Evolutionary conservation across 2,329 filamentous ascomycete genomes (phyloP).

Genomic region (Fusarium drepaniforme): DNA sequence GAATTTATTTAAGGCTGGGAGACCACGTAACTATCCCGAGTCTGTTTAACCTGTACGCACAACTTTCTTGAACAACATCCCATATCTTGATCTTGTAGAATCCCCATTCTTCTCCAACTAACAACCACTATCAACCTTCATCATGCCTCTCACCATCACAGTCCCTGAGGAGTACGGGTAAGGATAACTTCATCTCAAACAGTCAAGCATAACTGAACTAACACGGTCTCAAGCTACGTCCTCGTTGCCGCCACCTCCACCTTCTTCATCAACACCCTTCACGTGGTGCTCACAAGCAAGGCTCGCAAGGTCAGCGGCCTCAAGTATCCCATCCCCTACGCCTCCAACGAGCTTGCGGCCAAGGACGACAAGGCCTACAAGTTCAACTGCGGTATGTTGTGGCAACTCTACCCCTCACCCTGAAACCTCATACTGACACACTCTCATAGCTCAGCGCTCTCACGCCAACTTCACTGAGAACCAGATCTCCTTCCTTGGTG

Average conservation of each 20-base stretch:
- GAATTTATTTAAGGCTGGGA: slow-evolving; percentile 27
- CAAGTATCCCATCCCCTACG: slow-evolving; percentile 70
- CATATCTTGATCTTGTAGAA: neutral
- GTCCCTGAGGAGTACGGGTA: slow-evolving; percentile 66
- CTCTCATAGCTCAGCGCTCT: slow-evolving; percentile 64
- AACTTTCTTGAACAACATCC: neutral
- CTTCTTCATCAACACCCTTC: slow-evolving; percentile 69
- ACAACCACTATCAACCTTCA: slow-evolving; percentile 32
- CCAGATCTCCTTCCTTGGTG: slow-evolving; percentile 63
- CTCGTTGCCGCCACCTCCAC: slow-evolving; percentile 68
- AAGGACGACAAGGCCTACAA: slow-evolving; percentile 65
- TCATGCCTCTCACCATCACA: slow-evolving; percentile 58
- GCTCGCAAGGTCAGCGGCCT: slow-evolving; percentile 67
- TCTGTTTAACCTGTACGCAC: slow-evolving; percentile 6
- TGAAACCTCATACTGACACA: slow-evolving; percentile 2
- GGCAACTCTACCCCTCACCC: neutral
- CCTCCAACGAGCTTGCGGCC: slow-evolving; percentile 63
- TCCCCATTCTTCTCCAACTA: neutral
- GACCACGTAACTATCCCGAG: slow-evolving; percentile 4
- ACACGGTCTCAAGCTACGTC: slow-evolving; percentile 68
- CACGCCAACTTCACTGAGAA: slow-evolving; percentile 76
- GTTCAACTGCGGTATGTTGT: slow-evolving; percentile 71
- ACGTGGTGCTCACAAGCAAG: slow-evolving; percentile 59
- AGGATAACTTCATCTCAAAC: slow-evolving; percentile 33
- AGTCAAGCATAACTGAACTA: neutral